A percentile compares a stretch with the other conserved stretches of the same genome.
These are phyloP conservation scores for Helotiales sp. DNA, from an alignment of 2,329 filamentous ascomycete species.

Conservation along the genomic window DNA sequence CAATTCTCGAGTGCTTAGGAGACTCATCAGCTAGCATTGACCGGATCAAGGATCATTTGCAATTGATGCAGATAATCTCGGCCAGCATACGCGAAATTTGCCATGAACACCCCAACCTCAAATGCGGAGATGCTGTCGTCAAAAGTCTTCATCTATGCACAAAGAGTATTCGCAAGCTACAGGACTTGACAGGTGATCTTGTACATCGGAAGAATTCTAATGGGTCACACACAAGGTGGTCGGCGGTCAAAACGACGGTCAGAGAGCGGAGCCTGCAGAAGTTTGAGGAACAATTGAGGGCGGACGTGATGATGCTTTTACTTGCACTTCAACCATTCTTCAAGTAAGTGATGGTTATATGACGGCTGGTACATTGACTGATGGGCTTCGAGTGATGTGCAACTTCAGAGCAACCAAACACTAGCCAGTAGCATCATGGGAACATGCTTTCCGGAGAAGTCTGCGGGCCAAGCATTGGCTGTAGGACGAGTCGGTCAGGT, in stretches of 20 bases:
- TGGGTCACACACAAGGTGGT: neutral
- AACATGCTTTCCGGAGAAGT: too few relatives aligned
- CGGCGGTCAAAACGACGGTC: constrained; percentile 7
- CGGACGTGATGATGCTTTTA: constrained; percentile 23
- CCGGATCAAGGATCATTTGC: constrained; percentile 22
- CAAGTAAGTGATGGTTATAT: too few relatives aligned
- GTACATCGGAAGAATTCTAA: neutral
- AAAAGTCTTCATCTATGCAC: constrained; percentile 15
- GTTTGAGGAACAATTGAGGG: constrained; percentile 21
- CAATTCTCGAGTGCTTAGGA: constrained; percentile 10
- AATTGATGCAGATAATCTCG: constrained; percentile 11
- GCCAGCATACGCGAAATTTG: constrained; percentile 12
- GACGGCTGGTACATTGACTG: too few relatives aligned
- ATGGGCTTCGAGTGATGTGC: too few relatives aligned
- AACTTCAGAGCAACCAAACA: too few relatives aligned
- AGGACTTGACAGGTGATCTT: neutral
- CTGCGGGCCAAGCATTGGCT: too few relatives aligned
- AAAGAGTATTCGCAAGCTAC: neutral
- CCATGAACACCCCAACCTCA: neutral
- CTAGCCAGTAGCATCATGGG: too few relatives aligned
- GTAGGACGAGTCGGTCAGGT: too few relatives aligned
- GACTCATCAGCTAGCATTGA: constrained; percentile 7
- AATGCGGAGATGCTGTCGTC: constrained; percentile 15
- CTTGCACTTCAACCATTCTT: constrained; percentile 25
- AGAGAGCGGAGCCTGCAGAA: constrained; percentile 19